A percentile compares a stretch with the other conserved stretches of the same genome.
These are phyloP conservation scores for Eucalyptus viminalis DNA, from an alignment of 345 rosid species.

Conservation along the genomic window DNA sequence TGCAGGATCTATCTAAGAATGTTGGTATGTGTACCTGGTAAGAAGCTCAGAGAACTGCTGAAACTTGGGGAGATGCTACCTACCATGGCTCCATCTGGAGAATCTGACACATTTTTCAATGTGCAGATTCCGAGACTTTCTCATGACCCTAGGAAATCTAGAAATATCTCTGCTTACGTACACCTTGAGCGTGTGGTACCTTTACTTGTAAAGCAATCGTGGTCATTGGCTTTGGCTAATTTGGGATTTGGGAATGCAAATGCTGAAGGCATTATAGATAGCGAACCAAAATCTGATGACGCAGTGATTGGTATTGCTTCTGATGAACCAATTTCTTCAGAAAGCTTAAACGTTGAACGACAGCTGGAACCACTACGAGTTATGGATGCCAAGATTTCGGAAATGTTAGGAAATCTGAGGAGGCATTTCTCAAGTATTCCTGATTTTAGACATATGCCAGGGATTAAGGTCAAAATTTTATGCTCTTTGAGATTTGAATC, in stretches of 20 bases:
- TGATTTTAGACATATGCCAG: conserved; percentile 71
- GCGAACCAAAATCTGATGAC: conserved; percentile 29
- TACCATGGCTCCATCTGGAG: conserved; percentile 57
- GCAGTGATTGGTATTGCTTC: conserved; percentile 19
- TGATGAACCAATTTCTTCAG: conserved; percentile 21
- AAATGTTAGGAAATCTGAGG: conserved; percentile 51
- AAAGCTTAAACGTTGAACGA: conserved; percentile 21
- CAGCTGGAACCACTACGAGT: conserved; percentile 57
- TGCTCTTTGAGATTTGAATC: conserved; percentile 78
- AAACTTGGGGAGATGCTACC: conserved; percentile 55
- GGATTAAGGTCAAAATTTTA: conserved; percentile 58
- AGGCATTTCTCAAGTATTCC: conserved; percentile 80
- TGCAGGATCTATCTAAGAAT: conserved; percentile 87
- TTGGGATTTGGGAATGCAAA: conserved; percentile 28
- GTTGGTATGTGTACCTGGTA: conserved; percentile 79
- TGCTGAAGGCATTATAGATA: conserved; percentile 31
- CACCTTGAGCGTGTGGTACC: conserved; percentile 55
- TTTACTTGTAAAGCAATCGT: conserved; percentile 71
- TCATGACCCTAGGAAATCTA: conserved; percentile 50
- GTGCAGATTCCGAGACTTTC: conserved; percentile 48
- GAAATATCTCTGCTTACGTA: conserved; percentile 47
- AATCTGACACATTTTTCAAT: conserved; percentile 53
- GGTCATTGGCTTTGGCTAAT: conserved; percentile 71
- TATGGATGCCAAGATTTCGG: conserved; percentile 79
- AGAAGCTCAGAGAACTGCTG: conserved; percentile 54